Percentiles rank a stretch among this genome's conserved stretches.
phyloP scores from a whole-genome alignment of 1,284 basidiomycete genomes.

The Polyporus tsugae region DNA sequence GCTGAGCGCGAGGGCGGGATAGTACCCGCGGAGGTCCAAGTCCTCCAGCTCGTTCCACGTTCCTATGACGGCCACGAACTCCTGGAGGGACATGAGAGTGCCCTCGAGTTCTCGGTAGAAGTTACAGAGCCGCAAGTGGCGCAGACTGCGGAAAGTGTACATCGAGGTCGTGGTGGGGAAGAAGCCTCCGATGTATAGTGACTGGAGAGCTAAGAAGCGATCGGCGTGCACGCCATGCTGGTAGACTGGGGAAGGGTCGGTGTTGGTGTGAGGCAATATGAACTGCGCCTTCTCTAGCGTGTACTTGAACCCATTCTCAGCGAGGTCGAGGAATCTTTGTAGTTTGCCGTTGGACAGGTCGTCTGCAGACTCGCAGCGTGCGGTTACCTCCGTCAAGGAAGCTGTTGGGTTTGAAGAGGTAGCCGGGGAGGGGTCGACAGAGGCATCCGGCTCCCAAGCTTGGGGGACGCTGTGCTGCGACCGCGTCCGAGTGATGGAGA shows the following conservation, averaged over 20 bases:
- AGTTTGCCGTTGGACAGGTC: not conserved
- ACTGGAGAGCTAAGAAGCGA: not conserved
- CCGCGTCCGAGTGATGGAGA: not conserved
- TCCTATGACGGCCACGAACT: not conserved
- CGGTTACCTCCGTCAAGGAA: not conserved
- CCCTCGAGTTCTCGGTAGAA: not conserved
- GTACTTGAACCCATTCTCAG: not conserved
- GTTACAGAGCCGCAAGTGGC: not conserved
- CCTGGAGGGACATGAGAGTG: not conserved
- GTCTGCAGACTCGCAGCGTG: not conserved
- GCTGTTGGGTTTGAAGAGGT: not conserved
- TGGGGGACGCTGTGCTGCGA: not conserved
- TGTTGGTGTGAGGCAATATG: not conserved
- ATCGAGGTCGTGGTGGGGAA: not conserved
- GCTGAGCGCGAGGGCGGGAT: not conserved
- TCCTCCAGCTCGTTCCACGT: slow-evolving; percentile 2
- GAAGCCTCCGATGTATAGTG: not conserved
- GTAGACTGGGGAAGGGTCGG: slow-evolving; percentile 3
- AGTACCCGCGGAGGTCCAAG: not conserved
- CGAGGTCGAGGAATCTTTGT: not conserved
- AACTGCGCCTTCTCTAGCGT: not conserved
- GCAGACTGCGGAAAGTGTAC: slow-evolving; percentile 1
- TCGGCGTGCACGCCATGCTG: not conserved
- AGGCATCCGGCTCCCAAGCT: not conserved
- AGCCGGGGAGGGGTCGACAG: not conserved